Evolutionary conservation across 768 basidiomycete species (phyloP).

Genomic region (Porphyrellus cyaneotinctus): DNA sequence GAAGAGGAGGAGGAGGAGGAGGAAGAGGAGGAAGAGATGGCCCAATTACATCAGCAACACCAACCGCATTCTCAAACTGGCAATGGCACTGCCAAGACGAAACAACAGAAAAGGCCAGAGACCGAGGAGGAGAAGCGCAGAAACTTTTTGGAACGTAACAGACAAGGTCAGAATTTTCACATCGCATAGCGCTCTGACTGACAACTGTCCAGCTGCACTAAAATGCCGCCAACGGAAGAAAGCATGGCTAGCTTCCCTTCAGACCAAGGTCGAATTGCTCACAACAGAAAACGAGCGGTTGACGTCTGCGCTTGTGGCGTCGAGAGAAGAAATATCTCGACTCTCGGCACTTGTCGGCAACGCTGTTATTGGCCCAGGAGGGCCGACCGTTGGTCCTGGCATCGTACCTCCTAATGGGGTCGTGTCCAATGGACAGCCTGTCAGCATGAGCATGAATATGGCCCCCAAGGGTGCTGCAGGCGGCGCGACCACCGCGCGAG

Average conservation of each 20-base stretch:
- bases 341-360: constrained; percentile 69
- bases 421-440: constrained; percentile 32
- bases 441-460: constrained; percentile 42
- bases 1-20: constrained; percentile 40
- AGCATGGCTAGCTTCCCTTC: constrained; percentile 90
- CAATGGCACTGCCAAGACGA: constrained; percentile 14
- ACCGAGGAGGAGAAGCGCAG: constrained; percentile 97
- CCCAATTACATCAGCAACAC: constrained; percentile 11
- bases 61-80: constrained; percentile 17
- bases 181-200: constrained; percentile 1
- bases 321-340: constrained; percentile 89
- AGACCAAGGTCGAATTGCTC: constrained; percentile 90
- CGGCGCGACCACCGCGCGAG: constrained; percentile 30
- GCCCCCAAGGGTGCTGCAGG: constrained; percentile 35
- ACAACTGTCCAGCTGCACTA: constrained; percentile 67
- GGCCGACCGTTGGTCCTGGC: constrained; percentile 28
- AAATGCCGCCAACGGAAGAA: constrained; percentile 99
- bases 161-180: constrained; percentile 65
- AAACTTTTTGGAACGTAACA: constrained; percentile 95
- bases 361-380: constrained; percentile 47
- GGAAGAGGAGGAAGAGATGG: constrained; percentile 35
- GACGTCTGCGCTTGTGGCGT: constrained; percentile 76
- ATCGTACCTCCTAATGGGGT: constrained; percentile 30
- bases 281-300: constrained; percentile 94
- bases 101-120: constrained; percentile 70